Conservation (phyloP, 192 early-diverging fungal species). For the Piromyces sp. region DNA sequence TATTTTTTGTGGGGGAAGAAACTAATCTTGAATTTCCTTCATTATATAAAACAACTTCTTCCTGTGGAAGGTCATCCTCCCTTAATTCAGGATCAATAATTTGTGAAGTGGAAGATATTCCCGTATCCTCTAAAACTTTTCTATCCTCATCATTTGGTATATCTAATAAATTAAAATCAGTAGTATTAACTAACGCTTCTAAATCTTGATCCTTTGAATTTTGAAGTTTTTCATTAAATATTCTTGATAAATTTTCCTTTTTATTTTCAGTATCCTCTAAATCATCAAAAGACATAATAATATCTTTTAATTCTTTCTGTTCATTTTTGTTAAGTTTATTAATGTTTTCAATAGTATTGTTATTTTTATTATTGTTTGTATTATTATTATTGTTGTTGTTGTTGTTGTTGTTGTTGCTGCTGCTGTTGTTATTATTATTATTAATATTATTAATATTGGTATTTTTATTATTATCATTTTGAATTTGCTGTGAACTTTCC, state of each 20-base stretch:
- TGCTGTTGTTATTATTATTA: no score
- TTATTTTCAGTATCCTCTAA: not conserved
- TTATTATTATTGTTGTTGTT: not conserved
- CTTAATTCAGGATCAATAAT: no score
- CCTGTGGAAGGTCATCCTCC: no score
- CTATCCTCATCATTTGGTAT: not conserved
- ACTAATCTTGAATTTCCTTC: no score
- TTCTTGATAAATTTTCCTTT: not conserved
- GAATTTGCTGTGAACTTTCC: not conserved
- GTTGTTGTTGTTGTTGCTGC: not conserved
- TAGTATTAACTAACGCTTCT: not conserved
- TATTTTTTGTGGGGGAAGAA: no score
- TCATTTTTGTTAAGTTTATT: not conserved
- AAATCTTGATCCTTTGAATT: not conserved
- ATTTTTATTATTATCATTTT: not conserved
- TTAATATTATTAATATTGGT: not conserved
- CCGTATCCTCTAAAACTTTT: not conserved
- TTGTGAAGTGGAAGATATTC: no score
- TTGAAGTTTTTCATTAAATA: not conserved
- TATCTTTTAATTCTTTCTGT: not conserved
- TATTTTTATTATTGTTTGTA: not conserved
- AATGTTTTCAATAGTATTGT: not conserved
- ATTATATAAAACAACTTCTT: no score
- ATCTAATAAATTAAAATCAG: not conserved
- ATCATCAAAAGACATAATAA: not conserved